Conservation (phyloP, 768 basidiomycete species). For the Rhodotorula paludigena region DNA sequence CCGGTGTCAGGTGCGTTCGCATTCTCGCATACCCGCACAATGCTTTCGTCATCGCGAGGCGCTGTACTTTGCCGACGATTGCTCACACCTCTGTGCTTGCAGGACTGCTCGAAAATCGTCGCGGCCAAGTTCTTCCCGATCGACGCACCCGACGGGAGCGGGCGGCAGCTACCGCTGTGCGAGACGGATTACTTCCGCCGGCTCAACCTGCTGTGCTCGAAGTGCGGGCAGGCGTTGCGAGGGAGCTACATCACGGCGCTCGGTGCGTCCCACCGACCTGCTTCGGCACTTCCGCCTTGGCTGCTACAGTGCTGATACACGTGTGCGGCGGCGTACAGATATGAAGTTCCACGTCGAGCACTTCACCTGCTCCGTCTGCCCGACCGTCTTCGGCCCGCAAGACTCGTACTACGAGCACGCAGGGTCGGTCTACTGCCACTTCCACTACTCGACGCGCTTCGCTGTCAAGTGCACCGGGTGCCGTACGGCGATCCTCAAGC, state of each 20-base stretch:
- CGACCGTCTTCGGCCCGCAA: slow-evolving; percentile 91
- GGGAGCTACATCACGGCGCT: slow-evolving; percentile 99
- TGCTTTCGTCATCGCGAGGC: too few species aligned
- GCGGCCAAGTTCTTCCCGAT: slow-evolving; percentile 99
- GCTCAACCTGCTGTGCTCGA: slow-evolving; percentile 90
- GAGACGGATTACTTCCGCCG: slow-evolving; percentile 97
- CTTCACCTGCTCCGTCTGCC: slow-evolving; percentile 95
- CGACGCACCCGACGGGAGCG: slow-evolving; percentile 62
- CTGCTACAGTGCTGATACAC: background rate
- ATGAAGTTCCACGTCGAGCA: slow-evolving; percentile 99
- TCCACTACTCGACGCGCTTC: slow-evolving; percentile 97
- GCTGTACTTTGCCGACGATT: background rate
- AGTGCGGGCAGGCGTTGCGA: slow-evolving; percentile 86
- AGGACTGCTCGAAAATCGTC: slow-evolving; percentile 96
- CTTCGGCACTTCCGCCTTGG: slow-evolving; percentile 16
- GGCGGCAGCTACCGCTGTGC: slow-evolving; percentile 84
- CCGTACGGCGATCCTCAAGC: slow-evolving; percentile 93
- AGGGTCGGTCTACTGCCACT: slow-evolving; percentile 96
- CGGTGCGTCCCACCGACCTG: slow-evolving; percentile 58
- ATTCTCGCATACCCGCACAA: too few species aligned
- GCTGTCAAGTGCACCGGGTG: slow-evolving; percentile 98
- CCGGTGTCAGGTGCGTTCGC: slow-evolving; percentile 76
- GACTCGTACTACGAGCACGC: slow-evolving; percentile 99
- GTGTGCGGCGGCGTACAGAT: slow-evolving; percentile 53
- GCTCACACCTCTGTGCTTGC: slow-evolving; percentile 7